phyloP scores from a whole-genome alignment of 805 yeast species.

The Nakazawaea pomicola region DNA sequence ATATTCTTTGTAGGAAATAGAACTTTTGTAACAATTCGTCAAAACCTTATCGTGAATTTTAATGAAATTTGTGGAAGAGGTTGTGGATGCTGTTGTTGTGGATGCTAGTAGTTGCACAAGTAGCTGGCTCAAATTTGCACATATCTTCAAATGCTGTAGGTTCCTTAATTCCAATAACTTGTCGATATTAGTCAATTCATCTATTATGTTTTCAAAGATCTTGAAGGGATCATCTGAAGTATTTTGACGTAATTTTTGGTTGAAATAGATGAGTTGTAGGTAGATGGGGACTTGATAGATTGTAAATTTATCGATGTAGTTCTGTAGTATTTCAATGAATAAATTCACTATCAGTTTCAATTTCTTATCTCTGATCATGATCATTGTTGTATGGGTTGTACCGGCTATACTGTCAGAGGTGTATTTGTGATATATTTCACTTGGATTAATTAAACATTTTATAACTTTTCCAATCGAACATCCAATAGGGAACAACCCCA shows the following conservation, averaged over 20 bases:
- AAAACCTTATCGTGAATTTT: constrained; percentile 6
- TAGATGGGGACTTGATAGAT: constrained; percentile 6
- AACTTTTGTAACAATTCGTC: constrained; percentile 2
- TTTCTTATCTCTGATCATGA: constrained; percentile 6
- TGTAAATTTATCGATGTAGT: constrained; percentile 11
- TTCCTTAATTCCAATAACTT: constrained; percentile 2
- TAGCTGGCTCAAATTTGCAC: constrained; percentile 2
- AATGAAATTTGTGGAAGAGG: background rate
- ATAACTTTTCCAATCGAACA: no score
- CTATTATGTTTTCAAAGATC: constrained; percentile 2
- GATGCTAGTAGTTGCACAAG: background rate
- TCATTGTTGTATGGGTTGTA: no score
- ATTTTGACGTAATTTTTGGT: background rate
- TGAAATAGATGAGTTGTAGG: constrained; percentile 5
- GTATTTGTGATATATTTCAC: no score
- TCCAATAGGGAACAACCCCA: no score
- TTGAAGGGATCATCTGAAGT: background rate
- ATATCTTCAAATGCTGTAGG: constrained; percentile 4
- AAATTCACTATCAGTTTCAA: background rate
- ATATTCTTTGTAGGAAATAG: constrained; percentile 10
- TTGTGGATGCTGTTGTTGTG: no score
- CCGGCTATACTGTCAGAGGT: no score
- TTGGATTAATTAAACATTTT: no score
- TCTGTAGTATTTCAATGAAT: constrained; percentile 5
- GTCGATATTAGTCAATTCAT: constrained; percentile 1